phyloP scores from a whole-genome alignment of 2,329 filamentous ascomycete species.

The Colletotrichum falcatum region DNA sequence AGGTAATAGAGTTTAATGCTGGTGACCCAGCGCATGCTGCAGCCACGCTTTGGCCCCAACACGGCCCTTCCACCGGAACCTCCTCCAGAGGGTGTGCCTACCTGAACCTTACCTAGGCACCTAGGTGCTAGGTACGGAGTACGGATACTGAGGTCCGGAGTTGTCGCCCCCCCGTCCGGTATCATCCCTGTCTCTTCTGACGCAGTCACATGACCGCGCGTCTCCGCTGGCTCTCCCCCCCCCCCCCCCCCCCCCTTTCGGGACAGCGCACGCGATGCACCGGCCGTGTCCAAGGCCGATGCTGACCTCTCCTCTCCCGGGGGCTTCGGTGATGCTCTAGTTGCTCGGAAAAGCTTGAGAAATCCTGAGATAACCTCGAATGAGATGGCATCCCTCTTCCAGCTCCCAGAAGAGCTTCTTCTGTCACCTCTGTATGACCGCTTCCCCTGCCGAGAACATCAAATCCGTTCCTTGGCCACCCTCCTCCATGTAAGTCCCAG shows the following conservation, averaged over 20 bases:
- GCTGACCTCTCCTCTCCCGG: not conserved
- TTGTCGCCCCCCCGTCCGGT: constrained; percentile 1
- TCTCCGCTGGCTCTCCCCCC: constrained; percentile 15
- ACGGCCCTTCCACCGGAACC: constrained; percentile 26
- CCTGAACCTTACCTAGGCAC: too few species aligned
- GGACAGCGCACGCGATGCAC: not conserved
- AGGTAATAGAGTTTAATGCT: not conserved
- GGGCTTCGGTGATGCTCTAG: not conserved
- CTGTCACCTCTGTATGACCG: constrained; percentile 58
- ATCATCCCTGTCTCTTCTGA: not conserved
- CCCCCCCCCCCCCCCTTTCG: too few species aligned
- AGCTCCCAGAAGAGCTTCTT: constrained; percentile 64
- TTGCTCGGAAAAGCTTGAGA: not conserved
- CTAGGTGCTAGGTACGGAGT: too few species aligned
- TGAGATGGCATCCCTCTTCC: constrained; percentile 57
- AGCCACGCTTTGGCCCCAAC: constrained; percentile 26
- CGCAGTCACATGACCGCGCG: constrained; percentile 39
- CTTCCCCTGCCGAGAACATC: constrained; percentile 69
- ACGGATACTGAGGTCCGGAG: too few species aligned
- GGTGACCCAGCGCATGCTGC: constrained; percentile 18
- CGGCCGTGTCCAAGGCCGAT: not conserved
- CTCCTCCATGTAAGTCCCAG: constrained; percentile 60
- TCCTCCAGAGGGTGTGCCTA: not conserved
- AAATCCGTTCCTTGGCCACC: constrained; percentile 69
- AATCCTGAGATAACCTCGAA: not conserved